Conservation (phyloP, 768 basidiomycete genomes). For the Rubroboletus satanas region DNA sequence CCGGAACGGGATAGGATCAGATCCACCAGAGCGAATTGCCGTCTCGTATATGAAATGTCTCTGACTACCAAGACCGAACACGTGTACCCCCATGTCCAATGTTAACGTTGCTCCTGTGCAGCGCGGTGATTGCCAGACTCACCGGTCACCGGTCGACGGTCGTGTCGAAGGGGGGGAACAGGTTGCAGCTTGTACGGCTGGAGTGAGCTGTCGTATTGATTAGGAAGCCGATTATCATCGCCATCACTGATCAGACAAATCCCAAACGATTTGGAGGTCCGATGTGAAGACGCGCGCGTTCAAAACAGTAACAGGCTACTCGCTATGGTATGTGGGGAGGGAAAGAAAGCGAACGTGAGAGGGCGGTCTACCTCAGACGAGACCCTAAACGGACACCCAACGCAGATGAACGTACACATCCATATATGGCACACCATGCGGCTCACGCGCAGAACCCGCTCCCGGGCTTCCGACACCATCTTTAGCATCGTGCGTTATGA, state of each 20-base stretch:
- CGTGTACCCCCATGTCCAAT: slow-evolving; percentile 5
- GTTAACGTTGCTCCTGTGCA: neutral
- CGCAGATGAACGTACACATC: neutral
- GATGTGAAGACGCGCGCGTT: slow-evolving; percentile 3
- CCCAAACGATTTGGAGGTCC: slow-evolving; percentile 9
- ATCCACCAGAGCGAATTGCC: neutral
- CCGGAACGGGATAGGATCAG: slow-evolving; percentile 10
- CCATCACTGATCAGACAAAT: slow-evolving; percentile 23
- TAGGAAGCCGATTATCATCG: slow-evolving; percentile 1
- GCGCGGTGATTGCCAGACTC: neutral
- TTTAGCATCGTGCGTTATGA: neutral
- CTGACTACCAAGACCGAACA: neutral
- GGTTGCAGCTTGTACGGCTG: neutral
- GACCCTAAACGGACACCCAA: neutral
- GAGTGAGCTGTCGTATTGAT: neutral
- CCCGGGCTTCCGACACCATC: slow-evolving; percentile 5
- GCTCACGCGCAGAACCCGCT: neutral
- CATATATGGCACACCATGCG: neutral
- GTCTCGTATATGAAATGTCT: neutral
- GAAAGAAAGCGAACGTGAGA: neutral
- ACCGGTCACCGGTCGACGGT: slow-evolving; percentile 2
- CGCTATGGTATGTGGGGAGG: neutral
- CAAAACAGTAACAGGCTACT: slow-evolving; percentile 4
- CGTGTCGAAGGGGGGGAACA: neutral
- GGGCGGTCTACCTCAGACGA: neutral